These are phyloP conservation scores for Breynia disticha DNA, from an alignment of 441 rosid species.

Conservation along the genomic window DNA sequence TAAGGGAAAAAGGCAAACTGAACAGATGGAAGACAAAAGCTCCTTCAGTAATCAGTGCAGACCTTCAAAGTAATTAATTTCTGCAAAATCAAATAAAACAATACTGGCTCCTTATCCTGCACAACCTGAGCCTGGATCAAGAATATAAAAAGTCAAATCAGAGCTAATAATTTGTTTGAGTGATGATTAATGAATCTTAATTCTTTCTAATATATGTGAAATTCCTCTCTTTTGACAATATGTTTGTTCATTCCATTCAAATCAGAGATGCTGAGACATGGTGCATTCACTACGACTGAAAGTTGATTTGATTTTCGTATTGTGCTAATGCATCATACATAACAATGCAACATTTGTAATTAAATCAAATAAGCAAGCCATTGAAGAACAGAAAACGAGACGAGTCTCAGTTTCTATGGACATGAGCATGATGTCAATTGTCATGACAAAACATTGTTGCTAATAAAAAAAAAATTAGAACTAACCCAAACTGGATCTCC, in stretches of 20 bases:
- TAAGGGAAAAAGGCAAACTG: background rate
- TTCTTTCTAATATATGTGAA: background rate
- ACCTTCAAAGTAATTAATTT: constrained; percentile 67
- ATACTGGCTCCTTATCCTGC: constrained; percentile 68
- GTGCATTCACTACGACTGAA: too few relatives aligned
- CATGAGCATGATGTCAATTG: too few relatives aligned
- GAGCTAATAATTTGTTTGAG: constrained; percentile 3
- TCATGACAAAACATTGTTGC: background rate
- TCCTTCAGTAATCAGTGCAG: constrained; percentile 12
- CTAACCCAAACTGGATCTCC: constrained; percentile 44
- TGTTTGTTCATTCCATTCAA: too few relatives aligned
- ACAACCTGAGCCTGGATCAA: constrained; percentile 57
- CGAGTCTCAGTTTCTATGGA: too few relatives aligned
- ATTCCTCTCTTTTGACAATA: too few relatives aligned
- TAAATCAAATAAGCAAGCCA: too few relatives aligned
- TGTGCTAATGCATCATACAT: too few relatives aligned
- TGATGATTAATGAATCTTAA: constrained; percentile 10
- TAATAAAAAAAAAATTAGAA: constrained; percentile 13
- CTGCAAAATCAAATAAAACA: constrained; percentile 58
- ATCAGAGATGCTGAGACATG: too few relatives aligned
- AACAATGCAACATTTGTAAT: too few relatives aligned
- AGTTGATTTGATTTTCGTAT: too few relatives aligned
- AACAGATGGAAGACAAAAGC: constrained; percentile 7
- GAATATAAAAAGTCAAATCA: constrained; percentile 1
- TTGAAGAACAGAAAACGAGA: too few relatives aligned